Evolutionary conservation across 2,329 filamentous ascomycete species (phyloP).

Genomic region (Lachnum nothofagi): DNA sequence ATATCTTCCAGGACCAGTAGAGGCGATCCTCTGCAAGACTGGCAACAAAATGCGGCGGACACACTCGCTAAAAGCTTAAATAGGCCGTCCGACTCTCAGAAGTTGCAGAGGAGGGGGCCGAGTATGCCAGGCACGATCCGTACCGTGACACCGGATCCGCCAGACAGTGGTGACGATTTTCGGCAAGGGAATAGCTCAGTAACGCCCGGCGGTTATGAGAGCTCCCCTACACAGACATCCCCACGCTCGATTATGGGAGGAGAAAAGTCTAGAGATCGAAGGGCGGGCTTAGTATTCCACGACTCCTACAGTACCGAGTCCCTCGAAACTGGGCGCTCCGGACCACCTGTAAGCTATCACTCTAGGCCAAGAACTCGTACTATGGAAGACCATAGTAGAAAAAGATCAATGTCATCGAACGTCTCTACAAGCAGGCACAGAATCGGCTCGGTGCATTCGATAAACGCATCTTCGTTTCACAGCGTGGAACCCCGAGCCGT

Average conservation of each 20-base stretch:
- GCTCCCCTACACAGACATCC: constrained; percentile 41
- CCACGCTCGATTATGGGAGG: constrained; percentile 44
- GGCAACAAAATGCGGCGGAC: constrained; percentile 28
- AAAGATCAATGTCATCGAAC: constrained; percentile 35
- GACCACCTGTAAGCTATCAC: constrained; percentile 29
- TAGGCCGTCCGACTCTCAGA: constrained; percentile 22
- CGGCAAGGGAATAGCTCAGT: constrained; percentile 15
- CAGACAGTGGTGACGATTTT: constrained; percentile 28
- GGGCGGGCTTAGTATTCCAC: constrained; percentile 58
- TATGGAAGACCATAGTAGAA: constrained; percentile 37
- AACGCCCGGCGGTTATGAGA: constrained; percentile 14
- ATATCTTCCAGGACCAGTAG: constrained; percentile 12
- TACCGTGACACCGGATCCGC: constrained; percentile 60
- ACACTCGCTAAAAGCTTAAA: constrained; percentile 26
- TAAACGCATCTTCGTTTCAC: constrained; percentile 49
- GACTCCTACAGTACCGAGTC: constrained; percentile 46
- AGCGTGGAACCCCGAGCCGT: constrained; percentile 41
- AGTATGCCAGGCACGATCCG: constrained; percentile 48
- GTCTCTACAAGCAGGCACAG: constrained; percentile 52
- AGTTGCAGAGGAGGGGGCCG: constrained; percentile 25
- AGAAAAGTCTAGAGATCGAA: constrained; percentile 38
- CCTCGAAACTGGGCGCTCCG: constrained; percentile 15
- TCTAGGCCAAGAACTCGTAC: constrained; percentile 46
- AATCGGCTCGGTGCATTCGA: constrained; percentile 66
- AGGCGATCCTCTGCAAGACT: constrained; percentile 30